Percentiles rank a stretch among this genome's conserved stretches.
Conservation (phyloP, 2,329 filamentous ascomycete genomes). For the Truncatella angustata region DNA sequence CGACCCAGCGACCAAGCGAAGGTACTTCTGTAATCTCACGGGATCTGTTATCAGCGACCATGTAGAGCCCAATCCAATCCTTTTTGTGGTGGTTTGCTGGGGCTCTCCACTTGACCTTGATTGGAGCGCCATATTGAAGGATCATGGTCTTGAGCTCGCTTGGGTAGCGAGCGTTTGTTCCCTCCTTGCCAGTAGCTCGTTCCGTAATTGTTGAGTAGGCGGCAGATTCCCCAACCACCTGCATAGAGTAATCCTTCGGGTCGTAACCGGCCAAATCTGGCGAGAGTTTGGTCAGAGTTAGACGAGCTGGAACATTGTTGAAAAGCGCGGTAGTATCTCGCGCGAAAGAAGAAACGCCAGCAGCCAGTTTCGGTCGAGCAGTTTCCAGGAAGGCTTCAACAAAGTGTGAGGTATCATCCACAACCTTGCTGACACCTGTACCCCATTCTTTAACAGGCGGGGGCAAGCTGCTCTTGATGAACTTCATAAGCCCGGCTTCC, state of each 20-base stretch:
- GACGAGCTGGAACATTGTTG: conserved; percentile 81
- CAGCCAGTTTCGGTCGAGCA: conserved; percentile 80
- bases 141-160: conserved; percentile 71
- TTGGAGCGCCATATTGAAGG: conserved; percentile 86
- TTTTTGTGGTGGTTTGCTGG: conserved; percentile 83
- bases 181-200: conserved; percentile 70
- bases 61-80: conserved; percentile 96
- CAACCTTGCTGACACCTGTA: conserved; percentile 80
- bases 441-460: conserved; percentile 80
- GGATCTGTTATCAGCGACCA: conserved; percentile 89
- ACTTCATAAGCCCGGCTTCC: conserved; percentile 90
- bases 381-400: conserved; percentile 88
- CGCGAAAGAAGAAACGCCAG: conserved; percentile 82
- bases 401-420: conserved; percentile 83
- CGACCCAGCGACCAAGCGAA: conserved; percentile 85
- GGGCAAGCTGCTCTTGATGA: conserved; percentile 82
- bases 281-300: conserved; percentile 77
- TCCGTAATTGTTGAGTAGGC: conserved; percentile 51
- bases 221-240: conserved; percentile 66
- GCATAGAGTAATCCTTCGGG: conserved; percentile 75
- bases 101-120: conserved; percentile 87
- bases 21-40: conserved; percentile 80
- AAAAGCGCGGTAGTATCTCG: conserved; percentile 85
- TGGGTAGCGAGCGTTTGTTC: conserved; percentile 64
- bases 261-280: conserved; percentile 79